Conservation (phyloP, 305 asterid genomes). For the Nicotiana rustica region DNA sequence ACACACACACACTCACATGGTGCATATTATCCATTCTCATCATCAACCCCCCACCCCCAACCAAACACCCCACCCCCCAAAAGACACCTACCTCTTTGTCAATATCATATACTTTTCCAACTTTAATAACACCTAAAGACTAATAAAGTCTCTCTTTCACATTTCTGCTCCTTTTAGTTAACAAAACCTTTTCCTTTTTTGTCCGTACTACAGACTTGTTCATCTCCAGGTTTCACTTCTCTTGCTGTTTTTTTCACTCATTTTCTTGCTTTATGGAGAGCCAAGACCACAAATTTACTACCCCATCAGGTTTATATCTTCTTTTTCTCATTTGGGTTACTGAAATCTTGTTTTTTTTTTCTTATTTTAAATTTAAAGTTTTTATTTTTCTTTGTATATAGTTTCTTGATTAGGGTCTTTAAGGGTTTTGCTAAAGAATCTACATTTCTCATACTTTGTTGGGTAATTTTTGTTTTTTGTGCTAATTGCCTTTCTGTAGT, state of each 20-base stretch:
- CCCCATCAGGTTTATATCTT: constrained; percentile 52
- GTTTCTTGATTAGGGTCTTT: constrained; percentile 26
- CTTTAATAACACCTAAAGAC: neutral
- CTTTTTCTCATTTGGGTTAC: constrained; percentile 23
- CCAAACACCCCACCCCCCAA: neutral
- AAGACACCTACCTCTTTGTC: neutral
- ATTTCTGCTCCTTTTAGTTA: neutral
- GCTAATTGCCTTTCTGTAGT: constrained; percentile 15
- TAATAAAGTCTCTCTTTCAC: constrained; percentile 38
- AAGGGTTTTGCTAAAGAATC: neutral
- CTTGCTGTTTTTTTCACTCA: constrained; percentile 26
- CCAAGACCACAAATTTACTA: constrained; percentile 52
- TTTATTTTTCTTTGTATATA: neutral
- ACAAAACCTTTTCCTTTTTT: neutral
- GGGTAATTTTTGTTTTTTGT: neutral
- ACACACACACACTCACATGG: constrained; percentile 59
- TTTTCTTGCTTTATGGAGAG: constrained; percentile 49
- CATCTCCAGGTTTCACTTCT: constrained; percentile 37
- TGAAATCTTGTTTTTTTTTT: constrained; percentile 13
- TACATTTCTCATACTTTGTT: neutral
- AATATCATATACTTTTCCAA: constrained; percentile 22
- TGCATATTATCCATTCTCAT: constrained; percentile 42
- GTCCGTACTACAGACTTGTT: constrained; percentile 13
- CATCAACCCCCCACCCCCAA: neutral
- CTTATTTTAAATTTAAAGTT: neutral